Evolutionary conservation across 257 asterid species (phyloP).

Genomic region (Coffea canephora): DNA sequence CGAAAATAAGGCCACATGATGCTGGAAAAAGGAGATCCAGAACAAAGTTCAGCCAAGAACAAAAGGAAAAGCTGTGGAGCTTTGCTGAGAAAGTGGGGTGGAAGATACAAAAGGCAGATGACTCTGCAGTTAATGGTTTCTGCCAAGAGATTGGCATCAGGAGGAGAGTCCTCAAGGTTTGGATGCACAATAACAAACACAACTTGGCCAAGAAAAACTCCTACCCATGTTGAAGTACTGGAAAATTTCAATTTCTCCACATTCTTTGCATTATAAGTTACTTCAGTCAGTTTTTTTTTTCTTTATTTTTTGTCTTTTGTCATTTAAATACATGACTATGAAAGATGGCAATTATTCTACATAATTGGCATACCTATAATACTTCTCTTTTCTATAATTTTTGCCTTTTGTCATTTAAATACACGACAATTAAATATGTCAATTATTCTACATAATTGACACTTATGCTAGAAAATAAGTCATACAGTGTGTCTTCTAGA

Average conservation of each 20-base stretch:
- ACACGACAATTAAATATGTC: no score
- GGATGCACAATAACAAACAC: constrained; percentile 91
- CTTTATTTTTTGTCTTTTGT: no score
- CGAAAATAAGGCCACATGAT: constrained; percentile 14
- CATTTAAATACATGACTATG: no score
- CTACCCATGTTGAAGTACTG: background rate
- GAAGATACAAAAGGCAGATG: constrained; percentile 82
- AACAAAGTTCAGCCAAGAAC: constrained; percentile 76
- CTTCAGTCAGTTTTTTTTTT: no score
- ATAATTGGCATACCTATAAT: no score
- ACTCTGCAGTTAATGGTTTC: constrained; percentile 59
- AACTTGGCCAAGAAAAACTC: constrained; percentile 50
- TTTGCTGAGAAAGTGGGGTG: constrained; percentile 87
- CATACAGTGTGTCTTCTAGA: no score
- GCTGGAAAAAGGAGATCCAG: constrained; percentile 61
- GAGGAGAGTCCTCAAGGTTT: constrained; percentile 73
- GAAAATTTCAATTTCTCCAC: background rate
- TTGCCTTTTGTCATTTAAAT: no score
- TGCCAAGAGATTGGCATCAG: constrained; percentile 78
- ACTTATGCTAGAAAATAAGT: no score
- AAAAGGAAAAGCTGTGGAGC: constrained; percentile 74
- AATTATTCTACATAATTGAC: no score
- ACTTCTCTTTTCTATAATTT: no score
- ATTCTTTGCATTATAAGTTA: background rate
- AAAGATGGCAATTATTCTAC: no score